Evolutionary conservation across 495 filamentous ascomycete species (phyloP), one percentile per base, ranked within the genome.

Genomic region (Daldinia caldariorum): DNA sequence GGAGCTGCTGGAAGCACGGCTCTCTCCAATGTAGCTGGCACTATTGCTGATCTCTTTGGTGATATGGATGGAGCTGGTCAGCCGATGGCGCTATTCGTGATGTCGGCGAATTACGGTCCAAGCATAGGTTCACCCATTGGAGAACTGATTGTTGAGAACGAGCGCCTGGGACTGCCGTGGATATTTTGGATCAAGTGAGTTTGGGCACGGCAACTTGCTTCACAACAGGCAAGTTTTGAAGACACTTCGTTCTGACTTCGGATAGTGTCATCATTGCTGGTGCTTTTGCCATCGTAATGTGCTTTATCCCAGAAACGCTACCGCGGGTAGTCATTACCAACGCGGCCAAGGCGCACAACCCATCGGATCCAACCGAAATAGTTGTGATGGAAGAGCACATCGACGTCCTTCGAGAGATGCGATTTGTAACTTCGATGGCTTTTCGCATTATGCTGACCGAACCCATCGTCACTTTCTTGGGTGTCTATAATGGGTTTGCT

Each of bases 361-460:
- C 60, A 9, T 60, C 74, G 1, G 73, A 77, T 18, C 61, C 61
- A 16, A 45, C 38, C 1, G 76, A 79, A 34, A 32, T 64, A 1
- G 67, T 31, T 6, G 68, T 78, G 37, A 20, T 72, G 32, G 66
- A 67, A 37, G 71, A 67, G 31, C 77, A 67, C 38, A 66, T 79
- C 16, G 73, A 78, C 35, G 60, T 79, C 2, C 61, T 73, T 37
- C 72, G 76, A 53, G 79, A 81, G 51, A 67, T 79, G 13, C 63
- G 73, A n/a, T 79, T 81, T 58, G 75, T 81, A 4, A 68, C 75
- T 0, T 79, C 78, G 5, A 79, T 79, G 79, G 74, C 78, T 1
- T 79, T 80, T 55, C 63, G 71, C 14, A 79, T 79, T 38, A 76
- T 81, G 69, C 72, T 81, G 22, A 79, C 78, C 0, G 79, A 79